Evolutionary conservation across 495 filamentous ascomycete genomes (phyloP), one percentile per base, ranked within the genome.

Genomic region (Daldinia decipiens): DNA sequence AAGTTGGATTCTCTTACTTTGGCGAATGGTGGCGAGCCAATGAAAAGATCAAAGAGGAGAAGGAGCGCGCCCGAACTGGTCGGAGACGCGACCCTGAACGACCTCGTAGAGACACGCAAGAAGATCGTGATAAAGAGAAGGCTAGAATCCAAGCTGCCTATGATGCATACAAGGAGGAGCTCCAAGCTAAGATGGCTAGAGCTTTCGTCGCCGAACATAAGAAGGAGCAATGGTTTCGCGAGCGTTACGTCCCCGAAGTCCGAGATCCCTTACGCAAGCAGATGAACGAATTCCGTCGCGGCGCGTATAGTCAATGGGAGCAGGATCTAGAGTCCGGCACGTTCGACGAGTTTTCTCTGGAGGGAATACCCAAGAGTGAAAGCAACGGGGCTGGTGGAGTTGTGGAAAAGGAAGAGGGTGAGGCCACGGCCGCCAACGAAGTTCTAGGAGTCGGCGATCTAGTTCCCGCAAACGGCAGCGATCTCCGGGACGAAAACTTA

Each of bases 1-100:
- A 98, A 77, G 95, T 97, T 54, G 95, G 95, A 0, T 98, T 98
- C 81, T 97, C 91, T 26, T 98, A 90, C 80, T 99, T 96, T 76
- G 92, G 93, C 6, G 96, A 98, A 79, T 99, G 95, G 95, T 98
- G 94, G 94, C 85, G 94, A 62, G 81, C 86, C 9, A 93, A 97
- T 73, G 91, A 96, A 76, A 85, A 85, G 27, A 90, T 96, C 63
- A 95, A 93, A 75, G 93, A 96, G 59, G 93, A 97, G 65, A 91
- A 90, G 71, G 93, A 97, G 73, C 90, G 92, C 19, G 82, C 83
- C 17, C 91, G 89, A 70, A 88, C 89, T 59, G 93, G 93, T 29
- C 89, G 92, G 15, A 87, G 93, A 60, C 86, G 89, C 51, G 89
- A 89, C 52, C 85, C 90, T 15, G 87, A 91, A 57, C 87, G 90